Base-by-base conservation (phyloP, 1,284 basidiomycete species). In the Earliella scabrosa region DNA sequence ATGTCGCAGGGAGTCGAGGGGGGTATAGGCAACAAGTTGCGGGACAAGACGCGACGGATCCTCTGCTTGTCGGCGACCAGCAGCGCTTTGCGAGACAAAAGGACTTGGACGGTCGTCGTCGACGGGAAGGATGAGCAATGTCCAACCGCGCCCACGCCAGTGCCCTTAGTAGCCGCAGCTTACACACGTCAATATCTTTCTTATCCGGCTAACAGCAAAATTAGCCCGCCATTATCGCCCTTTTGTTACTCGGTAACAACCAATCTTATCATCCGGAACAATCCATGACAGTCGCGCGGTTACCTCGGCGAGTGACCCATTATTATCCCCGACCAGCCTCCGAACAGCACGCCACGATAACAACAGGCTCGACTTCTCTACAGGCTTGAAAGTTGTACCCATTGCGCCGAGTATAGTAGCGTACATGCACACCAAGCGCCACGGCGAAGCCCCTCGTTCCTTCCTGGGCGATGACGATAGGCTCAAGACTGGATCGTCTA, bases 31-130 rank as follows among this genome's bases (percentile, higher is more conserved):
- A 72, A 69, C 71, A 71, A 73, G 71, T 72, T 69, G 62, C 67
- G 71, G 73, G 70, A 71, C 68, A 40, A 68, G 73, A 78, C 75
- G 68, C 78, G 79, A 80, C 78, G 77, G 79, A 81, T 78, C 75
- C 76, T 69, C 76, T 68, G 66, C 60, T 60, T 53, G 58, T 60
- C 58, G 44, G 56, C 53, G 55, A 56, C 61, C 58, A 58, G 61
- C 56, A 58, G 53, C 53, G 58, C 55, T 58, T 56, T 53, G 47
- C 52, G 50, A 52, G 52, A 59, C 55, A 59, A 62, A 62, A 59
- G 50, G 45, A 51, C 43, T 57, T 57, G 48, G 54, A 38, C 47
- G 52, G 51, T 44, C 32, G 57, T 51, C 31, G 54, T 52, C 53
- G 60, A 57, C 51, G 54, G 60, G 43, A 48, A 57, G 53, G 58